These are phyloP conservation scores for Polychytrium aggregatum DNA, from an alignment of 192 early-diverging fungal genomes.

Conservation along the genomic window DNA sequence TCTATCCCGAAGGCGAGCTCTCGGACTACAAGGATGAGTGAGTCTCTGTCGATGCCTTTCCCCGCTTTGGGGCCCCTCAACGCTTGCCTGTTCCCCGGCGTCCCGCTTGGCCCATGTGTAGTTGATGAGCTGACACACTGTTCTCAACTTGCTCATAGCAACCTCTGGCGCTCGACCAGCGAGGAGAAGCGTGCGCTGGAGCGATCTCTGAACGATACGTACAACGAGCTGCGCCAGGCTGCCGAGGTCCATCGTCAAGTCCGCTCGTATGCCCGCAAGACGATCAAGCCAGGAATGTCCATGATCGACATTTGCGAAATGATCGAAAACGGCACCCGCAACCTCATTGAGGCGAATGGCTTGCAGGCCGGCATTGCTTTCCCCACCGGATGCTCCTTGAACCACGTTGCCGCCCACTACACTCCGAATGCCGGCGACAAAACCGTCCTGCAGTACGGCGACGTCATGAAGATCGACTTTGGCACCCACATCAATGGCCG, in stretches of 20 bases:
- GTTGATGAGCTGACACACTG: too few relatives aligned
- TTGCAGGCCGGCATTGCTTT: conserved; percentile 75
- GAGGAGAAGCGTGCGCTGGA: conserved; percentile 89
- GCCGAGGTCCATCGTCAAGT: conserved; percentile 94
- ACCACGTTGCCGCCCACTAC: conserved; percentile 89
- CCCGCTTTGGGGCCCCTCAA: neutral
- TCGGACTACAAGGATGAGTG: conserved; percentile 80
- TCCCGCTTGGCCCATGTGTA: neutral
- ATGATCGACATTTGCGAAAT: conserved; percentile 86
- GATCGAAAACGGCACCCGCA: conserved; percentile 92
- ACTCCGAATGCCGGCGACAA: conserved; percentile 92
- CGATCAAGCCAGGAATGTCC: conserved; percentile 88
- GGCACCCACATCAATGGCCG: conserved; percentile 78
- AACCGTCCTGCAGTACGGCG: conserved; percentile 68
- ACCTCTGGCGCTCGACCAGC: conserved; percentile 74
- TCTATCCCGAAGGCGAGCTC: conserved; percentile 75
- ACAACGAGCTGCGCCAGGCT: conserved; percentile 72
- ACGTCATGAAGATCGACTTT: conserved; percentile 91
- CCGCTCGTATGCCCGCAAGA: conserved; percentile 62
- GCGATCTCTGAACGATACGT: conserved; percentile 53
- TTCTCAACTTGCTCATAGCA: conserved; percentile 42
- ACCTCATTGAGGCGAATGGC: conserved; percentile 75
- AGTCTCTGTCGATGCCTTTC: neutral
- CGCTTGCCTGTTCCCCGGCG: neutral
- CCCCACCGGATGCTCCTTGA: conserved; percentile 85